Conservation (phyloP, 176 grass and related monocot genomes). For the Rhipidocladum racemiflorum region DNA sequence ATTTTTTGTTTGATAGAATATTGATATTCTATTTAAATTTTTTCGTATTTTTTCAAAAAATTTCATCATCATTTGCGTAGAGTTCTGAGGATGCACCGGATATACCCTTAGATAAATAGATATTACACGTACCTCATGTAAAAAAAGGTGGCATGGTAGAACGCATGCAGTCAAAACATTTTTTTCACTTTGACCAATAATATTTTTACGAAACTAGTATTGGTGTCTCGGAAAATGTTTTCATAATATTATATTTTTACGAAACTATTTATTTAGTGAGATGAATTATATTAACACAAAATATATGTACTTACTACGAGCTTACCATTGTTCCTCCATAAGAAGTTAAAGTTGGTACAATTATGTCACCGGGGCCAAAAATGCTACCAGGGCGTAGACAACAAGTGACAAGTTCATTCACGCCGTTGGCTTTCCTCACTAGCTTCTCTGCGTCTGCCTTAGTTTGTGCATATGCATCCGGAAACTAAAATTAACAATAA, state of each 20-base stretch:
- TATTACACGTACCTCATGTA: too few species aligned
- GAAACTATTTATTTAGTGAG: not conserved
- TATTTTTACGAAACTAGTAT: too few species aligned
- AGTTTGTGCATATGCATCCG: slow-evolving; percentile 68
- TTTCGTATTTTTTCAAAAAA: too few species aligned
- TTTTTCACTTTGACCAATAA: too few species aligned
- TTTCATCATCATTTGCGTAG: too few species aligned
- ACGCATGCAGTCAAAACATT: too few species aligned
- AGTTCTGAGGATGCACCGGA: too few species aligned
- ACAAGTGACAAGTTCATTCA: slow-evolving; percentile 54
- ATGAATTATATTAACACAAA: not conserved
- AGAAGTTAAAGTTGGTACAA: slow-evolving; percentile 31
- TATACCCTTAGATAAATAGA: too few species aligned
- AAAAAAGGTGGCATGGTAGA: too few species aligned
- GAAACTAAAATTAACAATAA: slow-evolving; percentile 49
- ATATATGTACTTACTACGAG: not conserved
- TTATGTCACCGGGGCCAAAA: slow-evolving; percentile 55
- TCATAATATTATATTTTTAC: not conserved
- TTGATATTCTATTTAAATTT: too few species aligned
- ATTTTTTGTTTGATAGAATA: not conserved
- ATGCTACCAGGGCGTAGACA: slow-evolving; percentile 65
- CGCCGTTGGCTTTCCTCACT: slow-evolving; percentile 51
- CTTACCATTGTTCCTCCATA: not conserved
- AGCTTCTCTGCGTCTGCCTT: slow-evolving; percentile 81
- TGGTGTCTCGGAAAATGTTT: too few species aligned